Base-by-base conservation (phyloP, 352 stramenopile genomes). In the Stramenopiles sp. region DNA sequence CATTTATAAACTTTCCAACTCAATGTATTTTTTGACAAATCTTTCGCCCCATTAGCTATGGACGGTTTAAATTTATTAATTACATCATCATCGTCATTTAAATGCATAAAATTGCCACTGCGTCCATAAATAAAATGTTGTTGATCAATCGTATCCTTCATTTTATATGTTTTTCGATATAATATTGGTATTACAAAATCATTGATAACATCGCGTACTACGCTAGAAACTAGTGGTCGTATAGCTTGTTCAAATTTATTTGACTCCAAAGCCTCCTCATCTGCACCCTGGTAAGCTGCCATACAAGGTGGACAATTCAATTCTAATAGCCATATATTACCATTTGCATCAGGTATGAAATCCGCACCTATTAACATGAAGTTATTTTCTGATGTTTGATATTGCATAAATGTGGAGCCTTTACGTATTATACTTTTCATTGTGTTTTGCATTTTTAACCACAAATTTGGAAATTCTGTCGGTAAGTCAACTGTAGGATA, bases 221-320 rank as follows among this genome's bases (percentile, higher is more conserved):
- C 53, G 20, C 20, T 27, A 23, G 53, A 69, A 69, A 69, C 53
- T 20, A 69, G 53, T 27, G 53, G 53, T 69, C 53, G 53, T 69
- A 69, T 69, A 27, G 53, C 53, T 69, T 69, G 53, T 27, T 69
- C 53, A 69, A 69, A 69, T 69, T 69, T 69, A 27, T 69, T 69
- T 27, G 27, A 27, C 53, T 69, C 27, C 53, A 69, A 69, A 27
- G 20, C 20, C 53, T 69, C 53, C 27, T 69, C 53, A 69, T 69
- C 53, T 69, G 20, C 27, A 23, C 53, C 53, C 53, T 69, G 53
- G 53, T 69, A 69, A 23, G 53, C 53, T 23, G 53, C 20, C 53
- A 69, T 69, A 27, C 53, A 69, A 20, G 53, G 53, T 20, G 53
- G 53, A 27, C 53, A 69, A 69, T 69, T 69, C 53, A 69, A 23